Evolutionary conservation across 257 asterid genomes (phyloP).

Genomic region (Solanum ossicruentum): DNA sequence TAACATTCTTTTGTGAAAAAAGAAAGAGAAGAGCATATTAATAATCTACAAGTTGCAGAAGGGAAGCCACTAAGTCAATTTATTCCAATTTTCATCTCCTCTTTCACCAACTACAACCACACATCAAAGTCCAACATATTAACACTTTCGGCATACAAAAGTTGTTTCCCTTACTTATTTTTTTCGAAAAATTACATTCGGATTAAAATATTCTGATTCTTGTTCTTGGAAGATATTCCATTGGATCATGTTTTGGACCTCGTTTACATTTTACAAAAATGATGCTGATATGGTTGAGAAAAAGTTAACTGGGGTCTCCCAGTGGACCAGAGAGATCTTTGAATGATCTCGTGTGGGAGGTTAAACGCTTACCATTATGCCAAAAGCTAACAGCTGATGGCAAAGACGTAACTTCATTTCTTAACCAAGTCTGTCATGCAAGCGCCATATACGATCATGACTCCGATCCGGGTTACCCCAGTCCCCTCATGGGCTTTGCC

Average conservation of each 20-base stretch:
- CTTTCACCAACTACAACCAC: constrained; percentile 13
- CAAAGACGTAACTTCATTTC: too few species aligned
- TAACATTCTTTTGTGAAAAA: not conserved
- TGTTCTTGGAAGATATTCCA: not conserved
- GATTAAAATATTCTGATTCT: constrained; percentile 15
- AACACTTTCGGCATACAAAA: constrained; percentile 17
- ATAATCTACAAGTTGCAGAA: constrained; percentile 21
- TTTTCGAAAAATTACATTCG: not conserved
- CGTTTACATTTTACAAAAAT: not conserved
- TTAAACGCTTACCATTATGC: too few species aligned
- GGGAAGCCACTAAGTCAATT: constrained; percentile 11
- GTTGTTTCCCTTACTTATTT: not conserved
- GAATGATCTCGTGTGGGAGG: constrained; percentile 9
- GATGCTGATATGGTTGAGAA: not conserved
- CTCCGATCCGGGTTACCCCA: too few species aligned
- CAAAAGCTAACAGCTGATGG: too few species aligned
- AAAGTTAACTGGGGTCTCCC: not conserved
- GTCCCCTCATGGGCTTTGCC: too few species aligned
- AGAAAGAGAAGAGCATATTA: not conserved
- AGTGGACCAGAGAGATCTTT: constrained; percentile 7
- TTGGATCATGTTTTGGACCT: constrained; percentile 1
- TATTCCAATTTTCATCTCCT: constrained; percentile 8
- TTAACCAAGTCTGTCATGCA: too few species aligned
- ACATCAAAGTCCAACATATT: not conserved
- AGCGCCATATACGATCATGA: too few species aligned